A percentile compares a stretch with the other conserved stretches of the same genome.
These are phyloP conservation scores for Phytophthora vignae DNA, from an alignment of 352 stramenopile genomes.

Conservation along the genomic window DNA sequence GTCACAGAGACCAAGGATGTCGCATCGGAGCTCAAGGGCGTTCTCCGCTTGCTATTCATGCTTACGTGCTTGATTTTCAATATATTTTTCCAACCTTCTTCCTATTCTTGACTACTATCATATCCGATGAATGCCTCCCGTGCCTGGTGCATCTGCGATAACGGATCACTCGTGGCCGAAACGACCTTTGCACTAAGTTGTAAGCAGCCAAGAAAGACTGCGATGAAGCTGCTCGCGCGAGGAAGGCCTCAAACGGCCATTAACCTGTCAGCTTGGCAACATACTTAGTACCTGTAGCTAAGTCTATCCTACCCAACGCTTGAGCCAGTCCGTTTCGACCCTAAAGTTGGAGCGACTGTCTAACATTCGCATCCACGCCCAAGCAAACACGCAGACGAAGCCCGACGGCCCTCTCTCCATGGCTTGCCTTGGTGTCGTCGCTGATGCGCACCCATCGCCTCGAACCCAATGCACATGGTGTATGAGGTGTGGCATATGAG, in stretches of 20 bases:
- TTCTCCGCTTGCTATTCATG: conserved; percentile 24
- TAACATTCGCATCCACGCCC: no score
- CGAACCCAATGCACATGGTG: conserved; percentile 18
- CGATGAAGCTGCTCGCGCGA: background rate
- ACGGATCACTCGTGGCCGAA: background rate
- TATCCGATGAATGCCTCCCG: no score
- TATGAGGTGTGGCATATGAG: conserved; percentile 18
- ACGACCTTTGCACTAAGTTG: background rate
- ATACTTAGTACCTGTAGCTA: background rate
- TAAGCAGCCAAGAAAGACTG: background rate
- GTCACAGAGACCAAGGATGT: conserved; percentile 27
- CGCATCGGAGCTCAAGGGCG: conserved; percentile 9
- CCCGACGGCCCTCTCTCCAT: no score
- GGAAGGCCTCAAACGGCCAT: background rate
- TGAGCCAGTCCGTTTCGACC: background rate
- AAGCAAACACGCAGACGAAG: no score
- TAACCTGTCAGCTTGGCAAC: background rate
- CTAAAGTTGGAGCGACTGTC: background rate
- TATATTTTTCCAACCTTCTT: conserved; percentile 41
- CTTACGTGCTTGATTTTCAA: conserved; percentile 49
- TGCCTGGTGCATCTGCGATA: background rate
- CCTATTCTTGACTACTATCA: background rate
- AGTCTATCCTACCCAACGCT: background rate
- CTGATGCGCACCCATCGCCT: conserved; percentile 20
- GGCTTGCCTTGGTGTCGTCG: background rate